Percentiles rank a stretch among this genome's conserved stretches.
Evolutionary conservation across 345 rosid genomes (phyloP).

Genomic region (Rhodamnia argentea): DNA sequence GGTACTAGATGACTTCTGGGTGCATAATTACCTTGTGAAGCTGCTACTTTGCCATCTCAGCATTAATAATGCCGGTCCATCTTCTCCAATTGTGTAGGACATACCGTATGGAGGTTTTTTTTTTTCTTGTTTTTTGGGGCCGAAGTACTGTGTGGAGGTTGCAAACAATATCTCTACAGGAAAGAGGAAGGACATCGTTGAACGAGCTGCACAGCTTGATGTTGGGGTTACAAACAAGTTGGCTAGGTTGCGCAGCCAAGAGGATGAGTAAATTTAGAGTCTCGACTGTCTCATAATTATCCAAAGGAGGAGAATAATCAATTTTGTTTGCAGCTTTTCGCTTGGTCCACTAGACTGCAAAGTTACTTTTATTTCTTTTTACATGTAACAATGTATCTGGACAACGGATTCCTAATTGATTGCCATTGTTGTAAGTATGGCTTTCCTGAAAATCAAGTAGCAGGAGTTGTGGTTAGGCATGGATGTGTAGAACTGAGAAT

Average conservation of each 20-base stretch:
- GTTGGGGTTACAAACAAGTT: constrained; percentile 57
- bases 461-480: not conserved
- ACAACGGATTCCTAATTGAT: not conserved
- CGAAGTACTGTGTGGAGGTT: constrained; percentile 78
- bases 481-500: not conserved
- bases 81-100: constrained; percentile 21
- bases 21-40: not conserved
- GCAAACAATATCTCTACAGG: constrained; percentile 76
- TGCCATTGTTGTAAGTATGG: not conserved
- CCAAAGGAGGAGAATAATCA: not conserved
- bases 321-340: not conserved
- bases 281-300: not conserved
- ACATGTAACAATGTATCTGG: not conserved
- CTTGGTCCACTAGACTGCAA: not conserved
- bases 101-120: constrained; percentile 77
- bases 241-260: constrained; percentile 76
- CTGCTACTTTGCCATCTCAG: not conserved
- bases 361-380: not conserved
- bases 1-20: constrained; percentile 15
- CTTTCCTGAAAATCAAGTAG: not conserved
- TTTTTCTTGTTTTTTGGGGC: too few relatives aligned
- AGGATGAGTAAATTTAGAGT: constrained; percentile 22
- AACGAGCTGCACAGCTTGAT: constrained; percentile 80
- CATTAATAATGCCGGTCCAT: not conserved
- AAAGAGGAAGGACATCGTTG: constrained; percentile 71